Evolutionary conservation across 257 asterid genomes (phyloP).

Genomic region (Penstemon barbatus): DNA sequence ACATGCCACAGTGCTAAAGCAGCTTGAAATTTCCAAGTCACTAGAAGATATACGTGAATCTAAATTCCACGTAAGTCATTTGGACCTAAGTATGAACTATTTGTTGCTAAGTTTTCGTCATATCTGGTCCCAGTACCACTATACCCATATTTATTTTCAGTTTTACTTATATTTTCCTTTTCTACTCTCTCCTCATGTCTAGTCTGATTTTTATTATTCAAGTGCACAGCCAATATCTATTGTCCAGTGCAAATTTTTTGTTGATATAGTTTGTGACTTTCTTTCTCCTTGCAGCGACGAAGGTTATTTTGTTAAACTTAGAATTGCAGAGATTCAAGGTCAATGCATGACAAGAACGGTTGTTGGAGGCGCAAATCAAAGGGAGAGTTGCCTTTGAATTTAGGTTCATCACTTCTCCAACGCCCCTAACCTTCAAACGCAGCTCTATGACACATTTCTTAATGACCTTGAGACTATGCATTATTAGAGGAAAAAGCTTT

Average conservation of each 20-base stretch:
- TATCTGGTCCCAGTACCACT: neutral
- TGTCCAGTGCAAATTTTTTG: neutral
- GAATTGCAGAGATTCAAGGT: constrained; percentile 9
- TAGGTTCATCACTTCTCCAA: constrained; percentile 8
- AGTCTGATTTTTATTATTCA: constrained; percentile 5
- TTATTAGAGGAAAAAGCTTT: neutral
- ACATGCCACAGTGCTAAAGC: constrained; percentile 72
- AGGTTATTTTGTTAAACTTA: constrained; percentile 47
- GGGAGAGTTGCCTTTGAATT: neutral
- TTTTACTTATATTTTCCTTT: neutral
- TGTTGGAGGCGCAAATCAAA: constrained; percentile 26
- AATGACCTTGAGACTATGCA: constrained; percentile 15
- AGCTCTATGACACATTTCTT: neutral
- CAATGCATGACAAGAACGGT: constrained; percentile 4
- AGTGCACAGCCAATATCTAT: neutral
- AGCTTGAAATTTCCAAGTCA: constrained; percentile 64
- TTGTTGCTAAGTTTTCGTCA: neutral
- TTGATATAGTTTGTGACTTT: constrained; percentile 4
- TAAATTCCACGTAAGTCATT: constrained; percentile 59
- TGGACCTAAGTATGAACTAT: neutral
- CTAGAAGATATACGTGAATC: constrained; percentile 69
- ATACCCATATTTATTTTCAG: neutral
- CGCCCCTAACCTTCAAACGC: neutral
- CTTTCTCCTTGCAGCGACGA: constrained; percentile 45
- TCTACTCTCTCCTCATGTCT: neutral